Base-by-base conservation (phyloP, 1,139 yeast species). In the Taiozyma sp. region DNA sequence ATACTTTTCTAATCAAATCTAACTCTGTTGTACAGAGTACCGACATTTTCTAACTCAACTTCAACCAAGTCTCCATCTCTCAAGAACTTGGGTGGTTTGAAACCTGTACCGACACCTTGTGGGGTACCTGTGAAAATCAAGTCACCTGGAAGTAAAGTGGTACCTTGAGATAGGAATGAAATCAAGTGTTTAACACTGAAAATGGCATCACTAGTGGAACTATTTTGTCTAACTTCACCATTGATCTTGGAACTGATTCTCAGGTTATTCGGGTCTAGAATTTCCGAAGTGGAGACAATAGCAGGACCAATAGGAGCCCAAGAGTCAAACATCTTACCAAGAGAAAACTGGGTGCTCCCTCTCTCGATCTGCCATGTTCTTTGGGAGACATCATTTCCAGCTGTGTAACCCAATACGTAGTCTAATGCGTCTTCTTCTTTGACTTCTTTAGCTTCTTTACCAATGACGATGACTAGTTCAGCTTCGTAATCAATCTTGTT, bases 71-170 rank as follows among this genome's bases (percentile, higher is more conserved):
- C 83, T 16, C 76, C 77, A 55, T 79, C 61, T 53, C 66, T 63
- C 47, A 79, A 65, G 74, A 76, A 79, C 49, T 61, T 68, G 40
- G 72, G 70, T n/a, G 62, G 62, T 26, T 76, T 79, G 70, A 75
- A 67, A 3, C 78, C 80, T 7, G 61, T 56, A 16, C 71, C 73
- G n/a, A 78, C 83, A 22, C 83, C 83, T 43, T 73, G 65, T 29
- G 82, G 82, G 7, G 82, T 77, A 21, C 82, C 82, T 51, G 79
- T 76, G 63, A 75, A 74, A 50, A 77, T 73, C 46, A 77, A 57
- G 50, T 76, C 79, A 42, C 82, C 82, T 4, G 77, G 76, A 49
- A 65, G 64, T 45, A 77, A 67, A 1, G 81, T 77, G 10, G 78
- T 69, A 6, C 82, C 81, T 60, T 76, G 79, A 42, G 78, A 72